phyloP scores from a whole-genome alignment of 805 yeast species.

The Zygotorulaspora chibaensis region DNA sequence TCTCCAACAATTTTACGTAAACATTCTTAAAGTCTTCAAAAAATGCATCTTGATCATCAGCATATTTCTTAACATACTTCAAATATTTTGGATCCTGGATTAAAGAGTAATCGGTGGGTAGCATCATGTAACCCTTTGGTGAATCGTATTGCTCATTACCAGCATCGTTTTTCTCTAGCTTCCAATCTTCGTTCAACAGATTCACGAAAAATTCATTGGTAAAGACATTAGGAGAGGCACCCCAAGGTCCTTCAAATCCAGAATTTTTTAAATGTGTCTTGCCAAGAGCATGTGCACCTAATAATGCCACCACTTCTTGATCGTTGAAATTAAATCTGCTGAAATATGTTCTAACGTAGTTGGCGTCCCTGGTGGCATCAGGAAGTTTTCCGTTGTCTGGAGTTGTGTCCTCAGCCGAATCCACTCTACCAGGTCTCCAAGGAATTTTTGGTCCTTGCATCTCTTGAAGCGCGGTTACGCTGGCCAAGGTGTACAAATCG shows the following conservation, averaged over 20 bases:
- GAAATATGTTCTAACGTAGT: slow-evolving; percentile 62
- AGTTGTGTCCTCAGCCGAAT: slow-evolving; percentile 44
- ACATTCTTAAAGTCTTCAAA: slow-evolving; percentile 61
- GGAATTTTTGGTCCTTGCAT: slow-evolving; percentile 72
- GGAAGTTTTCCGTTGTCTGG: slow-evolving; percentile 74
- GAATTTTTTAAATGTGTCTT: slow-evolving; percentile 65
- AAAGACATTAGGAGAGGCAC: slow-evolving; percentile 69
- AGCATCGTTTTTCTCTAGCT: slow-evolving; percentile 49
- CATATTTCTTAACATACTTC: slow-evolving; percentile 61
- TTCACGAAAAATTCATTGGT: slow-evolving; percentile 67
- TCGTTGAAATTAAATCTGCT: slow-evolving; percentile 63
- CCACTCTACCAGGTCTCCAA: slow-evolving; percentile 82
- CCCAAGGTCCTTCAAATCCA: slow-evolving; percentile 91
- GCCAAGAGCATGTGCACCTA: slow-evolving; percentile 77
- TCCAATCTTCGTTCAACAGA: slow-evolving; percentile 53
- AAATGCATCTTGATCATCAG: slow-evolving; percentile 58
- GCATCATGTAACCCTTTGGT: slow-evolving; percentile 73
- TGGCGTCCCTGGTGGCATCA: slow-evolving; percentile 60
- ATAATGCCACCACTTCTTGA: slow-evolving; percentile 65
- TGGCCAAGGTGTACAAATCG: slow-evolving; percentile 75
- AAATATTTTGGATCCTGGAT: slow-evolving; percentile 56
- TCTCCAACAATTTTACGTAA: slow-evolving; percentile 67
- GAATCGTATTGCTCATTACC: slow-evolving; percentile 64
- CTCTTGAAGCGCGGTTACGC: slow-evolving; percentile 73
- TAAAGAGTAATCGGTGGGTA: slow-evolving; percentile 74